Evolutionary conservation across 2,329 filamentous ascomycete species (phyloP).

Genomic region (Tolypocladium tundrense): DNA sequence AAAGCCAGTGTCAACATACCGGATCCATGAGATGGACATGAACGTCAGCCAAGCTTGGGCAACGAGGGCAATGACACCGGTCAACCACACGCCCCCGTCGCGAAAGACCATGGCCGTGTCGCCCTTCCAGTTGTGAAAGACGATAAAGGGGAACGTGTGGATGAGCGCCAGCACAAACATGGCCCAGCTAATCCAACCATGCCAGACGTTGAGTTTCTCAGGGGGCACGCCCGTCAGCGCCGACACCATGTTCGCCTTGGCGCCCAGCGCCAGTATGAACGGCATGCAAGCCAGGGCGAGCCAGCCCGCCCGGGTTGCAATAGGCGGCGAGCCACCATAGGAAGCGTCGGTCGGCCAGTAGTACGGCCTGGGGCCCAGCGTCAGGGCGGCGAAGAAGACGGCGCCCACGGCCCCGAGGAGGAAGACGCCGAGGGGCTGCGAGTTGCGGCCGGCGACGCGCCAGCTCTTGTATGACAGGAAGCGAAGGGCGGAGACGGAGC

Average conservation of each 20-base stretch:
- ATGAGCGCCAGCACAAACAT: constrained; percentile 46
- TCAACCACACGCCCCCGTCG: constrained; percentile 39
- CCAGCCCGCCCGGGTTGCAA: constrained; percentile 41
- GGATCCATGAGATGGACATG: constrained; percentile 37
- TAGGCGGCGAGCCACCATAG: constrained; percentile 40
- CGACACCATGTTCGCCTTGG: constrained; percentile 48
- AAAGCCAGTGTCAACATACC: constrained; percentile 22
- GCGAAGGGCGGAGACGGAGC: constrained; percentile 20
- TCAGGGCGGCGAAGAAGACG: constrained; percentile 38
- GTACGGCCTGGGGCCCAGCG: constrained; percentile 38
- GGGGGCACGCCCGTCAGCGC: constrained; percentile 43
- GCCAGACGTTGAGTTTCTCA: constrained; percentile 47
- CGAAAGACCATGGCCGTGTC: constrained; percentile 37
- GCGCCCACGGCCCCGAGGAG: constrained; percentile 27
- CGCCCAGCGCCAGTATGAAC: constrained; percentile 38
- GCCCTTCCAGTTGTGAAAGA: constrained; percentile 36
- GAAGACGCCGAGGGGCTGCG: constrained; percentile 32
- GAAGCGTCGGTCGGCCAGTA: constrained; percentile 39
- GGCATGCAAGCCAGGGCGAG: constrained; percentile 41
- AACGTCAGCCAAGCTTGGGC: constrained; percentile 45
- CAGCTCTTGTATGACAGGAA: constrained; percentile 12
- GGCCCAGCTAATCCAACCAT: constrained; percentile 42
- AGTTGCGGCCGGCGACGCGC: constrained; percentile 23
- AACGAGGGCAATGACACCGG: constrained; percentile 42
- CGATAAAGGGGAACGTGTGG: constrained; percentile 50